Evolutionary conservation across 2,329 filamentous ascomycete species (phyloP), one percentile per base, ranked within the genome.

Genomic region (Penicillium fuscoglaucum): DNA sequence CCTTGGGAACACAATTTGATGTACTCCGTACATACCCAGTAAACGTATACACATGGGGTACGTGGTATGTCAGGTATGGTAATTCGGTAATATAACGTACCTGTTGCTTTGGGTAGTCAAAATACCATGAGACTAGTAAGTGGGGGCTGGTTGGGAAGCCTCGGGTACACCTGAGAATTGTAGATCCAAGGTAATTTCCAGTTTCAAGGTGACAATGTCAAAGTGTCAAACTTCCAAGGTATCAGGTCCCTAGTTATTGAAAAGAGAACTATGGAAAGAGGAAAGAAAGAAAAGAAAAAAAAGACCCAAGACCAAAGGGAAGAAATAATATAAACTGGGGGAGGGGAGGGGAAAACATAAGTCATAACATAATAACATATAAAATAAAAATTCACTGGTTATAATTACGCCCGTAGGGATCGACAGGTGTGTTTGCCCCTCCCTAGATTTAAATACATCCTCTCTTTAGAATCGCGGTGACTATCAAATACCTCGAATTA

Each of bases 371-470:
- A 52, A 43, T 33, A 52, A 52, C 47, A 49, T 54, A 52, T 54
- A 52, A 52, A 52, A 52, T 29, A 39, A 48, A 48, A 48, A 47
- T 40, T 48, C 8, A 28, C 31, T 29, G 4, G 44, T 55, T 50
- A 50, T 19, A 55, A 55, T 55, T 44, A 28, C 54, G 31, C 47
- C 47, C 28, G 39, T 41, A 47, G 50, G 39, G 62, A 65, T 65
- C 60, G 58, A 58, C 62, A 50, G 51, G 29, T 29, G 59, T 61
- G 62, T 66, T 65, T 66, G 62, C 64, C 62, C 62, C 64, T 64
- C 64, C 60, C 63, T 62, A 50, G 60, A 59, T 60, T 60, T 56
- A 19, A 47, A 45, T n/a, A 17, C 28, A 40, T 26, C 10, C 33
- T 35, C 28, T 47, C 44, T 35, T n/a, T 35, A 35, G 13, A 45